Base-by-base conservation (phyloP, 306 rosid species). In the Dryas alaskensis region DNA sequence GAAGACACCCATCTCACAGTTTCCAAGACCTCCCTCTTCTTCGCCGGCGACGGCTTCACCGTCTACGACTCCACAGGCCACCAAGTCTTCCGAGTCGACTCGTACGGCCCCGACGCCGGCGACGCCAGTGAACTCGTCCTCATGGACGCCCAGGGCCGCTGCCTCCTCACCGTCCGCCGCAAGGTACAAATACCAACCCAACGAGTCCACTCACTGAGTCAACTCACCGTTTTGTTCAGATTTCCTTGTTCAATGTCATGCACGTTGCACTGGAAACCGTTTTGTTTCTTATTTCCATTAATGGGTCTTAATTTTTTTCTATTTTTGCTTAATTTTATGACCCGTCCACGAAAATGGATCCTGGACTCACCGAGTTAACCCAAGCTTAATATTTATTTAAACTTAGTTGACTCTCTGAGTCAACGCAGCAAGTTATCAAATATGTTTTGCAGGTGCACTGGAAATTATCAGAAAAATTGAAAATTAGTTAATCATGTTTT, bases 81-180 rank as follows among this genome's bases (percentile, higher is more conserved):
- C 2, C 82, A 91, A 46, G 89, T 91, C 25, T 91, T 94, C 81
- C 92, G 98, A n/a, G 95, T 94, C 57, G 97, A 91, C 73, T 81
- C 92, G 0, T 94, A 91, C 78, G 96, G 97, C 5, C 88, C 91
- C 6, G 79, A 79, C n/a, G 25, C 79, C 3, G 82, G 89, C 3
- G 87, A 91, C 48, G 81, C 58, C n/a, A 84, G 75, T 10, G 92
- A 94, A 17, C 83, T 89, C 73, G 96, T 94, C 68, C 96, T 94
- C 77, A 94, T 94, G 98, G 96, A 91, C 75, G 67, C 95, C 12
- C 72, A 76, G 6, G 98, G 98, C 11, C 84, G 83, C 60, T 94
- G 96, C 62, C 92, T 94, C 82, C 98, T 94, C 85, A 94, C 98
- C 43, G 92, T 94, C 3, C 87, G 96, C 6, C 78, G 88, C 11